A percentile compares a stretch with the other conserved stretches of the same genome.
phyloP scores from a whole-genome alignment of 2,329 filamentous ascomycete species.

The Hypomyces perniciosus region DNA sequence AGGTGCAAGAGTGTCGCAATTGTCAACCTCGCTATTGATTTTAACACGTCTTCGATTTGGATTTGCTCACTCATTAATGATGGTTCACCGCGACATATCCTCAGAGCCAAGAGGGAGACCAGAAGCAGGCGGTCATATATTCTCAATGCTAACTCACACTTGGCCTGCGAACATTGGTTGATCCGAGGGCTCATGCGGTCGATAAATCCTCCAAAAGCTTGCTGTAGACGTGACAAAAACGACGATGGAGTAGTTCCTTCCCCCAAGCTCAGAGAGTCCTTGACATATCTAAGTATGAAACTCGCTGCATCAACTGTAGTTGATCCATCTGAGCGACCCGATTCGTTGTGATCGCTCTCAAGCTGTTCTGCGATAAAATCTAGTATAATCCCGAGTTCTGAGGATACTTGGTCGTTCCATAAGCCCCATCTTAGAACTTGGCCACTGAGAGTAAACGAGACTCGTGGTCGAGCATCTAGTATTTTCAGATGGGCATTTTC shows the following conservation, averaged over 20 bases:
- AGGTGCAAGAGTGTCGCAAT: slow-evolving; percentile 35
- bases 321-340: slow-evolving; percentile 4
- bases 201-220: slow-evolving; percentile 38
- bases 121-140: slow-evolving; percentile 28
- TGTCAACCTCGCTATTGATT: slow-evolving; percentile 32
- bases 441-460: slow-evolving; percentile 42
- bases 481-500: slow-evolving; percentile 23
- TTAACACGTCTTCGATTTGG: slow-evolving; percentile 45
- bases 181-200: slow-evolving; percentile 22
- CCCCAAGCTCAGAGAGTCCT: slow-evolving; percentile 36
- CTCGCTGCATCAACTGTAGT: slow-evolving; percentile 27
- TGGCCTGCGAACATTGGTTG: slow-evolving; percentile 3
- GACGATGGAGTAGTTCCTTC: slow-evolving; percentile 21
- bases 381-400: slow-evolving; percentile 55
- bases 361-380: slow-evolving; percentile 50
- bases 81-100: slow-evolving; percentile 35
- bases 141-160: slow-evolving; percentile 15
- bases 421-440: slow-evolving; percentile 47
- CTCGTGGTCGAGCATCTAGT: slow-evolving; percentile 25
- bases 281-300: slow-evolving; percentile 45
- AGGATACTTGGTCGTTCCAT: slow-evolving; percentile 55
- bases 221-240: slow-evolving; percentile 39
- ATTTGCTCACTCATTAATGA: slow-evolving; percentile 31
- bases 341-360: slow-evolving; percentile 14
- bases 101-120: slow-evolving; percentile 32